Conservation (phyloP, 257 asterid genomes). For the Solanum microdontum region DNA sequence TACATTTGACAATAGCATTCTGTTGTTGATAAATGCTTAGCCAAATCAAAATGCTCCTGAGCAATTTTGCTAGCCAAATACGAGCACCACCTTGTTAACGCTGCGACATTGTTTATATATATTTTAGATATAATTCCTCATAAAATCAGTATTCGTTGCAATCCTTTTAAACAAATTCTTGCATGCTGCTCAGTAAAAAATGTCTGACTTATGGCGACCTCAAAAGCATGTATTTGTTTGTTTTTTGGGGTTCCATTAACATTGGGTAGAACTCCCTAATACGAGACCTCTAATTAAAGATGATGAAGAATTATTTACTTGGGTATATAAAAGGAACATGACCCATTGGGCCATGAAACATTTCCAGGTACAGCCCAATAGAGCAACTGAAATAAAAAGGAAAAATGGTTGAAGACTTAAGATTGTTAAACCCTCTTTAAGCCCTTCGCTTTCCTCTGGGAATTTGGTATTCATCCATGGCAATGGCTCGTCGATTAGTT, state of each 20-base stretch:
- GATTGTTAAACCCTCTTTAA: slow-evolving; percentile 2
- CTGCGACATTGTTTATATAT: neutral
- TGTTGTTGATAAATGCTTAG: neutral
- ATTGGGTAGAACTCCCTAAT: too few species aligned
- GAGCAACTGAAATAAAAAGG: neutral
- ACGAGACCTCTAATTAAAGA: too few species aligned
- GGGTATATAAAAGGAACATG: neutral
- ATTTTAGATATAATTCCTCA: slow-evolving; percentile 5
- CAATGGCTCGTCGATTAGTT: slow-evolving; percentile 13
- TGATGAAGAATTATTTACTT: neutral
- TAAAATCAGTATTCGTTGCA: neutral
- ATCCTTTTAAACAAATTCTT: neutral
- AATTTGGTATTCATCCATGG: neutral
- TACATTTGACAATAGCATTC: neutral
- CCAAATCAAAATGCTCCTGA: neutral
- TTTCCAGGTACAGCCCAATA: neutral
- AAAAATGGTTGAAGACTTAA: neutral
- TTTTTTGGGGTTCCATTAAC: neutral
- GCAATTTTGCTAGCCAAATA: neutral
- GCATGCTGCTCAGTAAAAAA: neutral
- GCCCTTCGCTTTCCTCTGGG: neutral
- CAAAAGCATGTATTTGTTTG: neutral
- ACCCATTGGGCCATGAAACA: neutral
- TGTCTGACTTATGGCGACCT: neutral
- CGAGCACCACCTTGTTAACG: neutral